phyloP scores from a whole-genome alignment of 768 basidiomycete species.

The Asterophora parasitica region DNA sequence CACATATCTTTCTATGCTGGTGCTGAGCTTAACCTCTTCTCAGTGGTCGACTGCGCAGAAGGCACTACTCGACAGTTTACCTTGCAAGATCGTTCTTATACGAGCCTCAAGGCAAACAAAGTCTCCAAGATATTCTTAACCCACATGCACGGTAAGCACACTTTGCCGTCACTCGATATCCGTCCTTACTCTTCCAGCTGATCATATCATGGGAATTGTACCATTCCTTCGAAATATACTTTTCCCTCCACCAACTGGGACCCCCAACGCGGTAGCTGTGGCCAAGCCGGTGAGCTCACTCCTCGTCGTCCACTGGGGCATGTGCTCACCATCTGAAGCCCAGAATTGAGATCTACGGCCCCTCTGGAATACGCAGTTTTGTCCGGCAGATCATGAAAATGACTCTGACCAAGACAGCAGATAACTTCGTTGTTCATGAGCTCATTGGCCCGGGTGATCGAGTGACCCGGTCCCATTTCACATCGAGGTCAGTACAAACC shows the following conservation, averaged over 20 bases:
- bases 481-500: constrained; percentile 57
- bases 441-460: constrained; percentile 54
- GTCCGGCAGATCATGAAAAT: constrained; percentile 66
- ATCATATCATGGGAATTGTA: constrained; percentile 73
- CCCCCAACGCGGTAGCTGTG: constrained; percentile 7
- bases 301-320: constrained; percentile 6
- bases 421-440: constrained; percentile 75
- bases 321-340: constrained; percentile 29
- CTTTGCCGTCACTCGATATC: neutral
- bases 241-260: constrained; percentile 34
- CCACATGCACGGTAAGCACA: constrained; percentile 68
- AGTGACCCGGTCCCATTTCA: constrained; percentile 58
- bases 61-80: constrained; percentile 71
- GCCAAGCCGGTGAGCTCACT: constrained; percentile 15
- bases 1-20: neutral
- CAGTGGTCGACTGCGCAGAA: constrained; percentile 81
- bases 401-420: constrained; percentile 56
- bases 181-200: constrained; percentile 33
- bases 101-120: constrained; percentile 36
- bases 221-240: constrained; percentile 60
- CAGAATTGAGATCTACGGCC: constrained; percentile 71
- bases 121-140: constrained; percentile 76
- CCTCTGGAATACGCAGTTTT: constrained; percentile 70
- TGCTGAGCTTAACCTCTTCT: neutral
- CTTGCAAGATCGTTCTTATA: constrained; percentile 38